Evolutionary conservation across 2,329 filamentous ascomycete species (phyloP).

Genomic region (Xylariaceae sp.): DNA sequence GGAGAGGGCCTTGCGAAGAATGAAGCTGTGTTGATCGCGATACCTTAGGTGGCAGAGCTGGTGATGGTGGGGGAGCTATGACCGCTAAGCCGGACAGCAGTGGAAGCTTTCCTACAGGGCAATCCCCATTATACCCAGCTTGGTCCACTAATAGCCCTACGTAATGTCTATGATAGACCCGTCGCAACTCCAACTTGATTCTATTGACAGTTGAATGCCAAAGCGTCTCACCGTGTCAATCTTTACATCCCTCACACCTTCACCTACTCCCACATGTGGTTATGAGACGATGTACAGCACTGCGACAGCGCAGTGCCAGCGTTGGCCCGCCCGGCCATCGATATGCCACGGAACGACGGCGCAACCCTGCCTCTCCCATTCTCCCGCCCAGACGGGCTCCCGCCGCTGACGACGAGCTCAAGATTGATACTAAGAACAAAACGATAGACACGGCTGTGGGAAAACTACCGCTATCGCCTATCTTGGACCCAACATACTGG

Average conservation of each 20-base stretch:
- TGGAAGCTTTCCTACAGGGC: too few species aligned
- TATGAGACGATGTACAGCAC: slow-evolving; percentile 28
- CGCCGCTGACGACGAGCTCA: slow-evolving; percentile 26
- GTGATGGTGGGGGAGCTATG: neutral
- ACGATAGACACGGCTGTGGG: slow-evolving; percentile 43
- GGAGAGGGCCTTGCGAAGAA: too few species aligned
- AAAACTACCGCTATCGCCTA: slow-evolving; percentile 47
- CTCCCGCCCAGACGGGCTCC: slow-evolving; percentile 3
- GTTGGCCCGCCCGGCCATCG: slow-evolving; percentile 9
- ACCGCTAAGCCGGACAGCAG: neutral
- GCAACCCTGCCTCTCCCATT: slow-evolving; percentile 12
- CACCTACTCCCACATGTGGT: slow-evolving; percentile 16
- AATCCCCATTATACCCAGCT: too few species aligned
- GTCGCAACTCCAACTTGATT: too few species aligned
- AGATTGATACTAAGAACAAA: slow-evolving; percentile 36
- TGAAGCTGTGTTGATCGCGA: neutral
- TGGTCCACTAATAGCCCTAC: too few species aligned
- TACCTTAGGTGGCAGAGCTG: neutral
- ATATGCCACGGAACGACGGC: slow-evolving; percentile 11
- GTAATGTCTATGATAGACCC: too few species aligned
- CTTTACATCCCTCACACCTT: too few species aligned
- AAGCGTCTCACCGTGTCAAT: too few species aligned
- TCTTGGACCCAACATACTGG: slow-evolving; percentile 49
- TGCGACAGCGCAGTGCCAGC: slow-evolving; percentile 21
- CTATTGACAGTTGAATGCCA: too few species aligned